Conservation (phyloP, 2,329 filamentous ascomycete species). For the Phialocephala subalpina region DNA sequence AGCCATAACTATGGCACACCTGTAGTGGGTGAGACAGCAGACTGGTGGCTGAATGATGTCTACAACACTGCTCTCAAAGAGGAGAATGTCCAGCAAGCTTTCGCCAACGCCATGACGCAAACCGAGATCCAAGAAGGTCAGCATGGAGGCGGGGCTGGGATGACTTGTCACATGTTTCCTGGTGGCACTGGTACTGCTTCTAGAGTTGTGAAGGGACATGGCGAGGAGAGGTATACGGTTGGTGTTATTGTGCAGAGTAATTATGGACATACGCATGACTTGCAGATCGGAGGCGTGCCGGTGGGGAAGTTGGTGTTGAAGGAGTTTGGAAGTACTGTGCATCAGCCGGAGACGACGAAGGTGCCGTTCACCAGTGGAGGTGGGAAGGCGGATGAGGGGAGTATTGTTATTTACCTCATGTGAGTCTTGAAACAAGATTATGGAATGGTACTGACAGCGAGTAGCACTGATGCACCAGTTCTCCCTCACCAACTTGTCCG, state of each 20-base stretch:
- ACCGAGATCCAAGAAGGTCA: slow-evolving; percentile 65
- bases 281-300: slow-evolving; percentile 67
- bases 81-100: slow-evolving; percentile 60
- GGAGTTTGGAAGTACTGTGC: slow-evolving; percentile 48
- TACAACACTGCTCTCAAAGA: slow-evolving; percentile 61
- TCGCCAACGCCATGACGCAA: slow-evolving; percentile 57
- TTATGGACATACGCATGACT: slow-evolving; percentile 64
- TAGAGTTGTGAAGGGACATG: slow-evolving; percentile 59
- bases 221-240: slow-evolving; percentile 59
- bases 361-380: slow-evolving; percentile 41
- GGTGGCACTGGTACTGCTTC: slow-evolving; percentile 71
- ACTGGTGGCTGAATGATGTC: slow-evolving; percentile 67
- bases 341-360: slow-evolving; percentile 37
- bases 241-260: slow-evolving; percentile 71
- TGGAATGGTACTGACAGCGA: slow-evolving; percentile 4
- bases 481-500: slow-evolving; percentile 63
- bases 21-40: slow-evolving; percentile 69
- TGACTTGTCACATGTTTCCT: slow-evolving; percentile 72
- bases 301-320: slow-evolving; percentile 64
- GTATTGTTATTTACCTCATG: slow-evolving; percentile 66
- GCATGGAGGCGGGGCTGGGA: slow-evolving; percentile 72
- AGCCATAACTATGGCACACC: slow-evolving; percentile 50
- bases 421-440: slow-evolving; percentile 14
- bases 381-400: slow-evolving; percentile 64
- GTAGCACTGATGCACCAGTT: slow-evolving; percentile 64